Evolutionary conservation across 441 rosid genomes (phyloP).

Genomic region (Omphalea diandra): DNA sequence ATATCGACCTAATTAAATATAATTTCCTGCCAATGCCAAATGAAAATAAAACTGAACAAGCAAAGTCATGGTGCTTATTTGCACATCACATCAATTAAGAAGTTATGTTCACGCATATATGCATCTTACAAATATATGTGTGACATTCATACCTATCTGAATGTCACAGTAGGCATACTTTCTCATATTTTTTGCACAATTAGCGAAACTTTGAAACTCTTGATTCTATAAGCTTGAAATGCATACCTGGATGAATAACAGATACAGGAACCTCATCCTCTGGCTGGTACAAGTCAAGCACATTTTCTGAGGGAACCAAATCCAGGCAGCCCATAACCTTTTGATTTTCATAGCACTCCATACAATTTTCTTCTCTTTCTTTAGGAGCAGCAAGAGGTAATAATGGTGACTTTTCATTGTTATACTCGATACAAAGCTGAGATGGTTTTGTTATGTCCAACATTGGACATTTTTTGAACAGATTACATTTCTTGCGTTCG

Average conservation of each 20-base stretch:
- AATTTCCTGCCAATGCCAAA: not conserved
- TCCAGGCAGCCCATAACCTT: not conserved
- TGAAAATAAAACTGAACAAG: not conserved
- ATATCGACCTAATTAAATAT: no score
- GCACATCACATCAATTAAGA: not conserved
- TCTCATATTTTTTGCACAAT: not conserved
- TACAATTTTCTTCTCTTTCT: not conserved
- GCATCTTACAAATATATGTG: no score
- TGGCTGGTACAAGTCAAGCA: not conserved
- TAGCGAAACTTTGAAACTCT: not conserved
- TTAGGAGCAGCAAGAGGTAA: not conserved
- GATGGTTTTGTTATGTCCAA: not conserved
- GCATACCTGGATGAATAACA: constrained; percentile 11
- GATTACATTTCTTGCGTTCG: not conserved
- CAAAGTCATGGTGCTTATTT: not conserved
- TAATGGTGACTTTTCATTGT: not conserved
- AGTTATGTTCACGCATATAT: not conserved
- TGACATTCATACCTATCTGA: no score
- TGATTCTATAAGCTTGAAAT: not conserved
- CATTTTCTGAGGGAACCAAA: not conserved
- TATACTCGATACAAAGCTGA: not conserved
- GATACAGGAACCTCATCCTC: constrained; percentile 6
- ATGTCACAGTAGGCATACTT: no score
- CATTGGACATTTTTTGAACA: not conserved
- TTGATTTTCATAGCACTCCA: not conserved